Evolutionary conservation across 1,284 basidiomycete genomes (phyloP).

Genomic region (Ustilago vetiveriae): DNA sequence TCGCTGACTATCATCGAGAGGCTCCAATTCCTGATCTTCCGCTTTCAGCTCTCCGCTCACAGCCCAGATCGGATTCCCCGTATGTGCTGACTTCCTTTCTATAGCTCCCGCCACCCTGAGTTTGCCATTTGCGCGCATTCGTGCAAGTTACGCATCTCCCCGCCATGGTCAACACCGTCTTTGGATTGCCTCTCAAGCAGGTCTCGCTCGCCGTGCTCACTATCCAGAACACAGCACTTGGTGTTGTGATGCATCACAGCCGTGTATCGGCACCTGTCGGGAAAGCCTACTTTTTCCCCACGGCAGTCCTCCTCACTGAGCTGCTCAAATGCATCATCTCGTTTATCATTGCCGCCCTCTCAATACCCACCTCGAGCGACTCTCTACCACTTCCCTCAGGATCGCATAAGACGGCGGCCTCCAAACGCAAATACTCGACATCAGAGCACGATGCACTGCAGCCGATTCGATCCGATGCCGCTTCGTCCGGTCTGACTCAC

Average conservation of each 20-base stretch:
- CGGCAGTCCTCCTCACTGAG: slow-evolving; percentile 91
- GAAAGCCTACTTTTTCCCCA: slow-evolving; percentile 84
- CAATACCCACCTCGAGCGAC: slow-evolving; percentile 13
- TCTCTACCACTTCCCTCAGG: slow-evolving; percentile 33
- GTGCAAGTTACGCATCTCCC: slow-evolving; percentile 2
- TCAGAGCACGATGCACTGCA: slow-evolving; percentile 15
- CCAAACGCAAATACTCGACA: slow-evolving; percentile 15
- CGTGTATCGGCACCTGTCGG: slow-evolving; percentile 79
- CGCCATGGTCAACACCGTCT: slow-evolving; percentile 20
- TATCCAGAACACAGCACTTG: slow-evolving; percentile 76
- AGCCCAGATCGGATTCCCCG: slow-evolving; percentile 1
- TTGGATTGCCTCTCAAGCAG: slow-evolving; percentile 45
- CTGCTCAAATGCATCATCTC: slow-evolving; percentile 90
- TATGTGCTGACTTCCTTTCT: slow-evolving; percentile 15
- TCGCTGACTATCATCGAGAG: slow-evolving; percentile 1
- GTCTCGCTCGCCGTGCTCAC: slow-evolving; percentile 86
- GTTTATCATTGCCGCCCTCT: slow-evolving; percentile 73
- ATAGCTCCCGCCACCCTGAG: neutral
- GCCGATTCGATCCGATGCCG: slow-evolving; percentile 1
- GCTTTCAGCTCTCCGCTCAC: neutral
- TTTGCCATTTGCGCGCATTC: slow-evolving; percentile 5
- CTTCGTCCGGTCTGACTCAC: neutral
- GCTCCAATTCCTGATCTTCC: neutral
- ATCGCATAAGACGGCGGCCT: slow-evolving; percentile 4
- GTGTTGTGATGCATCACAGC: slow-evolving; percentile 70